Evolutionary conservation across 169 alveolate genomes (phyloP), one percentile per base, ranked within the genome.

Genomic region (Eimeria acervulina): DNA sequence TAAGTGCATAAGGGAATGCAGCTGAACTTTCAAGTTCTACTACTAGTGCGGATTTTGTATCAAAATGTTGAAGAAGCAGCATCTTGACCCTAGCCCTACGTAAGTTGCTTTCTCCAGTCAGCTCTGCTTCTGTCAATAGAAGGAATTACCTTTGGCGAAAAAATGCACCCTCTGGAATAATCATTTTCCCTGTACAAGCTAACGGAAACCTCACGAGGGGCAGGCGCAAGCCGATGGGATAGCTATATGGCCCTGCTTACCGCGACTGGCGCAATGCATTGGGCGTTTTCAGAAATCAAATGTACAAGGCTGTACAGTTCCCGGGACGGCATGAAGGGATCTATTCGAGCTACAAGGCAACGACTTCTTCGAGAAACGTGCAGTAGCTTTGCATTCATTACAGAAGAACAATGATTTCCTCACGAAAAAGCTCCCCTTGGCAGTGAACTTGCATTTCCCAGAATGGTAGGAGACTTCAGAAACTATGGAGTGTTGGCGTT

Each of bases 201-300:
- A 36, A 72, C 52, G 21, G 21, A 36, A 36, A 36, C 31, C 83
- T 72, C 83, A 36, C 36, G 19, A 13, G 51, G 83, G 83, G 52
- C 83, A 13, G 51, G 83, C 52, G 52, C 83, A 72, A 72, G 83
- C 83, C 36, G 52, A 72, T 15, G 31, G 83, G 83, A n/a, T 72
- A 72, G 31, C 26, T 15, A 17, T 33, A 36, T 4, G 31, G 36
- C 83, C 52, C 33, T 36, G 83, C 21, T 72, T 5, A 36, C 15
- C 33, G 52, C 28, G 33, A 1, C 47, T 47, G 7, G 19, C 83
- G 19, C 31, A 66, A n/a, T 23, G 8, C 28, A 28, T n/a, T 42
- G 74, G 26, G 13, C 74, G 38, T n/a, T 63, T 28, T 8, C 44
- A 66, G 44, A 31, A 26, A 66, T 28, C 78, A 6, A 31, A 28